Evolutionary conservation across 176 grass and related monocot species (phyloP), one percentile per base, ranked within the genome.

Genomic region (Phoenix roebelenii): DNA sequence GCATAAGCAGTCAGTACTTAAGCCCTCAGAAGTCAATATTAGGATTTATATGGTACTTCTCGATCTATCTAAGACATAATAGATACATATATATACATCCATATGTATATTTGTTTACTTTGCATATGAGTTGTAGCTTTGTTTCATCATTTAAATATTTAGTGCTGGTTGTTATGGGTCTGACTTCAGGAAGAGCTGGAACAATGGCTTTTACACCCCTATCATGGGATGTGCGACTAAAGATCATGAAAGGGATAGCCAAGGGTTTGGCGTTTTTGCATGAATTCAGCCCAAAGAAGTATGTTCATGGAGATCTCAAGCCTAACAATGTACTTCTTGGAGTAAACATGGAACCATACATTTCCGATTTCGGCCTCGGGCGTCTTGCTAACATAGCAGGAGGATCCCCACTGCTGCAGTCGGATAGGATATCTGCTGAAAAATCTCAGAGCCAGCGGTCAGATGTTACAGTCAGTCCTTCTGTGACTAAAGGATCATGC

Each of bases 211-310:
- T 80, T 72, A 66, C 55, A 12, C 87, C 87, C 56, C 55, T 88
- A 54, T 63, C 75, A 76, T 91, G 92, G 87, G 78, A 88, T 23
- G 60, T 59, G 7, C 79, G 87, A 54, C 12, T 97, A 25, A 90
- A 80, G 25, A 80, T 97, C 16, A 91, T 97, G 86, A 85, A 91
- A 65, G 87, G 92, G 55, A 70, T 87, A 5, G 78, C 87, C 48
- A 88, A 68, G 66, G 84, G 87, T 22, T 74, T 91, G 63, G 72
- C 82, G 54, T 91, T 85, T 63, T 67, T 97, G 58, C 92, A 97
- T 65, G 92, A 97, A 25, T 97, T 85, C 25, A 91, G 83, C 73
- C 87, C 93, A 5, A 92, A 98, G 78, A 92, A 92, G 64, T 98
- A 98, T 23, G 84, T 98, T 35, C 87, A 98, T 55, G 92, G 92